Evolutionary conservation across 2,329 filamentous ascomycete genomes (phyloP).

Genomic region (Chaetomium sp.): DNA sequence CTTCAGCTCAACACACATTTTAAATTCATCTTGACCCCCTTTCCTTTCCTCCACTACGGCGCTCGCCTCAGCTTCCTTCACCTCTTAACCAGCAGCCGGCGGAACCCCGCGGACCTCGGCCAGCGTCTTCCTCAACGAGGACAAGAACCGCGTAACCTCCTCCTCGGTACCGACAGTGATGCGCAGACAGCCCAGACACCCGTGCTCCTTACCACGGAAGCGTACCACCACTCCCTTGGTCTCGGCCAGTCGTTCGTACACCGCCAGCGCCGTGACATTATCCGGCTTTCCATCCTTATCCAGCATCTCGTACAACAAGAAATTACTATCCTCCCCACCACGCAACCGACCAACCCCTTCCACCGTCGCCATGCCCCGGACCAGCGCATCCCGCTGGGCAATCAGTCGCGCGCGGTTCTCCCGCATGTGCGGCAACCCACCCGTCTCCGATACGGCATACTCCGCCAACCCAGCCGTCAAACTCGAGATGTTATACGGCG

Average conservation of each 20-base stretch:
- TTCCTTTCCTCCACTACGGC: constrained; percentile 30
- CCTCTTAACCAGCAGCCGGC: constrained; percentile 28
- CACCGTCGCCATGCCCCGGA: constrained; percentile 66
- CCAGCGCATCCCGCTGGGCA: constrained; percentile 67
- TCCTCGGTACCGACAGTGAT: constrained; percentile 88
- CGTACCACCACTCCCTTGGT: constrained; percentile 83
- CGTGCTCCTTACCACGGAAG: constrained; percentile 87
- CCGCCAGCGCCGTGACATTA: constrained; percentile 68
- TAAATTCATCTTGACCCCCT: not conserved
- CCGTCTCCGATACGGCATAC: constrained; percentile 55
- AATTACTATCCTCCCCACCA: constrained; percentile 79
- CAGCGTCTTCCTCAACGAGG: constrained; percentile 52
- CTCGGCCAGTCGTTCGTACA: constrained; percentile 82
- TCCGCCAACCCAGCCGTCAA: constrained; percentile 77
- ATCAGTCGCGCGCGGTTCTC: constrained; percentile 64
- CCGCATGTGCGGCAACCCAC: constrained; percentile 68
- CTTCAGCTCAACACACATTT: not conserved
- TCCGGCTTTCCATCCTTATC: constrained; percentile 66
- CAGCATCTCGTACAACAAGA: constrained; percentile 83
- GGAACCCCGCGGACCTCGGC: constrained; percentile 36
- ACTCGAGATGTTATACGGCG: constrained; percentile 90
- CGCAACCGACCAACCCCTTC: constrained; percentile 72
- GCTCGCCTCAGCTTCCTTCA: constrained; percentile 32
- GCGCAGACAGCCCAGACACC: constrained; percentile 80
- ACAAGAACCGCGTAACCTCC: constrained; percentile 74